phyloP scores from a whole-genome alignment of 495 filamentous ascomycete species.

The Talaromyces proteolyticus region DNA sequence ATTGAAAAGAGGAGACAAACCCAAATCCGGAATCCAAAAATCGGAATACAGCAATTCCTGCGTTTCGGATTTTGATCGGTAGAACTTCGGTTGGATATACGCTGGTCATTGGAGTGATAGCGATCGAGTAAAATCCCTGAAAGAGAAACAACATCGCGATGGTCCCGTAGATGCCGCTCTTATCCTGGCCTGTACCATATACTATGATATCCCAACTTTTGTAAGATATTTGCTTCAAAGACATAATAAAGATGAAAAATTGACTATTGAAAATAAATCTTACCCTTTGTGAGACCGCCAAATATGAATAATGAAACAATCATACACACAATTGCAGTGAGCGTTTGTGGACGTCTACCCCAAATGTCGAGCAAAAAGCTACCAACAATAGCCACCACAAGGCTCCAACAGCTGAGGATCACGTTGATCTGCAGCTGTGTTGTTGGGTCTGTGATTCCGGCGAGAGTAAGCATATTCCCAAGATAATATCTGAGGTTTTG shows the following conservation, averaged over 20 bases:
- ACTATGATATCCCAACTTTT: not conserved
- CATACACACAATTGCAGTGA: not conserved
- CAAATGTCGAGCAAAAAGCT: constrained; percentile 1
- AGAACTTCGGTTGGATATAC: constrained; percentile 65
- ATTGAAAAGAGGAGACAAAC: no score
- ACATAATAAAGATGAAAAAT: constrained; percentile 24
- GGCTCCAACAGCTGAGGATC: constrained; percentile 56
- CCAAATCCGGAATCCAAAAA: not conserved
- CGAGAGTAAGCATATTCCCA: not conserved
- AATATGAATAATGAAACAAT: constrained; percentile 44
- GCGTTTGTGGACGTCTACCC: not conserved
- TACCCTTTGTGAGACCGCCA: constrained; percentile 45
- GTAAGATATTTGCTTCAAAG: not conserved
- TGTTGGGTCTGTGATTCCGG: constrained; percentile 26
- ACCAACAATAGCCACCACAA: constrained; percentile 58
- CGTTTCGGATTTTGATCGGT: constrained; percentile 52
- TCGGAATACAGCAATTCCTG: constrained; percentile 46
- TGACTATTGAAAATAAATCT: no score
- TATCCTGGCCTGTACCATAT: constrained; percentile 8
- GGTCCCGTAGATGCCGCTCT: constrained; percentile 40
- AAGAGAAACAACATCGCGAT: constrained; percentile 66
- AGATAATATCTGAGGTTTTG: not conserved
- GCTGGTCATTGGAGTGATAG: constrained; percentile 61
- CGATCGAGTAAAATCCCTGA: constrained; percentile 55
- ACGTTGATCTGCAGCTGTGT: constrained; percentile 56